These are phyloP conservation scores for Eimeria acervulina DNA, from an alignment of 169 alveolate genomes.

Conservation along the genomic window DNA sequence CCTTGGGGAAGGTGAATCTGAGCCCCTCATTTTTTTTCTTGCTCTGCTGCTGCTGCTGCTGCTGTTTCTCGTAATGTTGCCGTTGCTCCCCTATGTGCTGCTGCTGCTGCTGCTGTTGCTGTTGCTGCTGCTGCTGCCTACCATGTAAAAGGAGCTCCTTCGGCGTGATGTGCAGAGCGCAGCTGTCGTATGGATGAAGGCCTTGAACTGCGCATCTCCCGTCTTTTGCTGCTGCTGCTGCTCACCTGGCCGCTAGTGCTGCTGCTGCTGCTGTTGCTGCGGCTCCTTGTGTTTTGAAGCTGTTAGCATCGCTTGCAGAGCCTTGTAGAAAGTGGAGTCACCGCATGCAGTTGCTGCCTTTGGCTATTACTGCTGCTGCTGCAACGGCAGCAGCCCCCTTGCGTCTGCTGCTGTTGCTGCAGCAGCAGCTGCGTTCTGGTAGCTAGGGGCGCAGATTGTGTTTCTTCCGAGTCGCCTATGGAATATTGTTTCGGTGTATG, in stretches of 20 bases:
- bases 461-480: neutral
- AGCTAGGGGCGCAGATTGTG: neutral
- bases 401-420: constrained; percentile 31
- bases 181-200: neutral
- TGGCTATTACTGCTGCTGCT: neutral
- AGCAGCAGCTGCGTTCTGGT: neutral
- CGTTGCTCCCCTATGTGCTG: neutral
- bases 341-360: neutral
- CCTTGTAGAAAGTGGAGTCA: neutral
- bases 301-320: neutral
- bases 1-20: constrained; percentile 49
- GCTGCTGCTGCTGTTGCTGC: constrained; percentile 40
- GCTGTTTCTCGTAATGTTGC: neutral
- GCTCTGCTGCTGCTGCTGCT: neutral
- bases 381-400: neutral
- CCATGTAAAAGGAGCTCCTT: neutral
- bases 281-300: neutral
- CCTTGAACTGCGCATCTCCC: constrained; percentile 52
- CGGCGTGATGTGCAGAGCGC: neutral
- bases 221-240: constrained; percentile 34
- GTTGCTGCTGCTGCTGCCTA: neutral
- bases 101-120: neutral
- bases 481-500: neutral
- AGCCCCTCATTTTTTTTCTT: constrained; percentile 6
- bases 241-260: neutral